Conservation (phyloP, 345 rosid genomes). For the Barbarea vulgaris region DNA sequence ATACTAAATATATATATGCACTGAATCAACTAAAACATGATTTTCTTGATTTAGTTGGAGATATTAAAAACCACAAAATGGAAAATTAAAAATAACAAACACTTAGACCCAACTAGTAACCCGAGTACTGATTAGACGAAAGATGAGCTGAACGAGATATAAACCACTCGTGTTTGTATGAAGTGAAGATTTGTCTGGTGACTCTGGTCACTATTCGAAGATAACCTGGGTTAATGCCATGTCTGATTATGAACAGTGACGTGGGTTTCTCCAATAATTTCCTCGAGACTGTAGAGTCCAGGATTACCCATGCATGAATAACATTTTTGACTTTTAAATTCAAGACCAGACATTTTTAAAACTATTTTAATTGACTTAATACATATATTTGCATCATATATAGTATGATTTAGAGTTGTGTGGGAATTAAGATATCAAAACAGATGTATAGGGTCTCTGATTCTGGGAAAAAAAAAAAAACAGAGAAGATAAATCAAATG, state of each 20-base stretch:
- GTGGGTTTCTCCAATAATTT: background rate
- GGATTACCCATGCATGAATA: slow-evolving; percentile 5
- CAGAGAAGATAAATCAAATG: no score
- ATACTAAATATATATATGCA: no score
- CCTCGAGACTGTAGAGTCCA: background rate
- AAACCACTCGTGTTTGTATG: background rate
- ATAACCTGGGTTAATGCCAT: background rate
- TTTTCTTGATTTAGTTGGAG: no score
- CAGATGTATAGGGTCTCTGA: no score
- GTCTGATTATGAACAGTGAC: background rate
- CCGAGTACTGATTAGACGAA: no score
- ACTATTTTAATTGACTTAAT: background rate
- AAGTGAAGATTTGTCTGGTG: background rate
- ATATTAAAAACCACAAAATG: background rate
- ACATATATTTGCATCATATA: background rate
- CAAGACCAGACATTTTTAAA: no score
- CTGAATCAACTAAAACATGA: no score
- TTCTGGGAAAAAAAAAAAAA: no score
- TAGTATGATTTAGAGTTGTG: no score
- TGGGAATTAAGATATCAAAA: no score
- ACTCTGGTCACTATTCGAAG: background rate
- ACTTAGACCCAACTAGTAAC: background rate
- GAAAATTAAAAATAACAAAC: background rate
- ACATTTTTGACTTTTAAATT: slow-evolving; percentile 8
- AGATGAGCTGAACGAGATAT: background rate